Base-by-base conservation (phyloP, 306 rosid species). In the Citrullus colocynthis region DNA sequence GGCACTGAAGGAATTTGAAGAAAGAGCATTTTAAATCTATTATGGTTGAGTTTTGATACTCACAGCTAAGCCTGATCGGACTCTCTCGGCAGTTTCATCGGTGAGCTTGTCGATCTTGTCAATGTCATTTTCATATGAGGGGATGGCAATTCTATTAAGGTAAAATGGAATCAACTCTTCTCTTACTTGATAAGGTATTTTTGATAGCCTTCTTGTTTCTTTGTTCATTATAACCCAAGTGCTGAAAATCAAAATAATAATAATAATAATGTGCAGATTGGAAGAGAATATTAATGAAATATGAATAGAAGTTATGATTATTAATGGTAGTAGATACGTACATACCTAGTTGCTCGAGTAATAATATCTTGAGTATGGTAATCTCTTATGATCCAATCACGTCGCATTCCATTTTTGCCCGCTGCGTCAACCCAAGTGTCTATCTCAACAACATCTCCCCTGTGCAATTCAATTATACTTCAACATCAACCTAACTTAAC, bases 391-490 rank as follows among this genome's bases (percentile, higher is more conserved):
- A 92, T 82, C 98, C 98, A 94, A 77, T 92, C 98, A 69, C 98
- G 85, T n/a, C 95, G 85, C 97, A 94, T 94, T 79, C 95, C 98
- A 54, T 94, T 94, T 79, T 91, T 94, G 41, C 97, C 97, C 2
- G 90, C 84, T 24, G 98, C 97, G 76, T 92, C 95, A 74, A 94
- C 96, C 98, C 98, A 94, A 7, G 98, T 94, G 78, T 94, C 96
- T 65, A 94, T 85, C 80, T 94, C 98, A 9, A 92, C 89, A 6
- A 87, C 93, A 74, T 94, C 96, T 85, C 98, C 97, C 98, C 98
- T 92, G 87, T 24, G 1, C 28, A 24, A 24, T 24, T 24, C 28
- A 24, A 24, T 24, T 24, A 24, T 24, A 24, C 28, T 24, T 24
- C 28, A 24, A 24, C 28, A 24, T 24, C 1, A 24, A 24, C 28